Percentiles rank a stretch among this genome's conserved stretches.
These are phyloP conservation scores for Herpetomonas muscarum DNA, from an alignment of 208 protist species.

Conservation along the genomic window DNA sequence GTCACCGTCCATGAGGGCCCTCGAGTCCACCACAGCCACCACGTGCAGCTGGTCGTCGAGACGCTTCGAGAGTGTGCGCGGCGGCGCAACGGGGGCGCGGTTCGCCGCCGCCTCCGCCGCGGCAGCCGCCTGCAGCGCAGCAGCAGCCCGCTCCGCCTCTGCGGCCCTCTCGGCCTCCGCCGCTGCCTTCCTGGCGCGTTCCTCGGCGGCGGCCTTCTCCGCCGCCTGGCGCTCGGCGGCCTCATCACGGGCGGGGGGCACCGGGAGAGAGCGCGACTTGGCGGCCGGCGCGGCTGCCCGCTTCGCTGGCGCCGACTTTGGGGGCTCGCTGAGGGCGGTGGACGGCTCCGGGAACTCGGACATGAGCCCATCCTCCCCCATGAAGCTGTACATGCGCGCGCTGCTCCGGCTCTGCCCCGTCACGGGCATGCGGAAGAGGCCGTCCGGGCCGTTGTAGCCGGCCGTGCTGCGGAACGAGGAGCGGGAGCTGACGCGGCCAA, in stretches of 20 bases:
- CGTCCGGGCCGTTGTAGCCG: slow-evolving; percentile 21
- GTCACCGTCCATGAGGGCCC: slow-evolving; percentile 16
- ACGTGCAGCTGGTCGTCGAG: slow-evolving; percentile 37
- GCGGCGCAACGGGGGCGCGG: slow-evolving; percentile 1
- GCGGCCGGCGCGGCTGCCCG: not conserved
- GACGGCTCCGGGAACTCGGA: not conserved
- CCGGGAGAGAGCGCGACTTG: slow-evolving; percentile 2
- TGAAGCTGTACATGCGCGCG: not conserved
- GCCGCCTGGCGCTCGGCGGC: not conserved
- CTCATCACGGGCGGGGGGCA: not conserved
- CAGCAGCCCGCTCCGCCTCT: not conserved
- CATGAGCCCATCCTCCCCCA: not conserved
- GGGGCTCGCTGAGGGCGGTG: not conserved
- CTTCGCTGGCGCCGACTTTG: not conserved
- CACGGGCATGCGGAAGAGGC: slow-evolving; percentile 27
- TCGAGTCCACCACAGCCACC: slow-evolving; percentile 19
- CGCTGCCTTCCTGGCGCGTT: not conserved
- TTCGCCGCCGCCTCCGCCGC: not conserved
- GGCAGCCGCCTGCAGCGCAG: not conserved
- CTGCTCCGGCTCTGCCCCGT: not conserved
- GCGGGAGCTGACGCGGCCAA: slow-evolving; percentile 7
- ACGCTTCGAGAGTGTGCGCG: slow-evolving; percentile 28
- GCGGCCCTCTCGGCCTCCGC: not conserved
- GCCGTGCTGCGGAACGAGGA: slow-evolving; percentile 10
- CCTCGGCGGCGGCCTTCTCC: not conserved